A percentile compares a stretch with the other conserved stretches of the same genome.
phyloP scores from a whole-genome alignment of 257 asterid genomes.

The Cruciata laevipes region DNA sequence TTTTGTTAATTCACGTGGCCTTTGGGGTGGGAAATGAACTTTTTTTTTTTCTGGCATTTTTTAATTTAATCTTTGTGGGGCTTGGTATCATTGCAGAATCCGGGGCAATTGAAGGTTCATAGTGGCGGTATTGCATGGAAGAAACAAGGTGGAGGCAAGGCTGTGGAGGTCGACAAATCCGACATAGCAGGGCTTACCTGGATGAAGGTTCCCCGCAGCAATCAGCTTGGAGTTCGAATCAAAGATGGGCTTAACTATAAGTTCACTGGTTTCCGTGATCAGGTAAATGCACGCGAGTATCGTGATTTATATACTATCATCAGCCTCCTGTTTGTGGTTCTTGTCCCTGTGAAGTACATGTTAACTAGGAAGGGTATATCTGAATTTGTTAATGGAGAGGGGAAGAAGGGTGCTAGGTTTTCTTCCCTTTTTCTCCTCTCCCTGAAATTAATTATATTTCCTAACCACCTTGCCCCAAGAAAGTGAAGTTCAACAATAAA shows the following conservation, averaged over 20 bases:
- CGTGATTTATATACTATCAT: background rate
- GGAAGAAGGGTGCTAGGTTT: too few relatives aligned
- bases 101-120: conserved; percentile 83
- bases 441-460: background rate
- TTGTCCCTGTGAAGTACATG: background rate
- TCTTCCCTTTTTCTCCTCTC: background rate
- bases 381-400: background rate
- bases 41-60: background rate
- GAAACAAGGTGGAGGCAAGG: conserved; percentile 94
- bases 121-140: conserved; percentile 84
- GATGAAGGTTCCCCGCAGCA: conserved; percentile 90
- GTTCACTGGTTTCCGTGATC: conserved; percentile 91
- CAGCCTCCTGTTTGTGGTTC: background rate
- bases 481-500: background rate
- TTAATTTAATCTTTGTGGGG: background rate
- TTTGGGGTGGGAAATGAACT: background rate
- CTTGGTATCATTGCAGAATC: conserved; percentile 51
- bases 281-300: conserved; percentile 31
- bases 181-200: conserved; percentile 67
- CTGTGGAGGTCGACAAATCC: conserved; percentile 82
- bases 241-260: conserved; percentile 85
- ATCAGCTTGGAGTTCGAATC: conserved; percentile 85
- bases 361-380: background rate
- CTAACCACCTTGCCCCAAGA: background rate
- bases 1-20: background rate